A percentile compares a stretch with the other conserved stretches of the same genome.
phyloP scores from a whole-genome alignment of 2,329 filamentous ascomycete species.

The Alternaria gansuensis region DNA sequence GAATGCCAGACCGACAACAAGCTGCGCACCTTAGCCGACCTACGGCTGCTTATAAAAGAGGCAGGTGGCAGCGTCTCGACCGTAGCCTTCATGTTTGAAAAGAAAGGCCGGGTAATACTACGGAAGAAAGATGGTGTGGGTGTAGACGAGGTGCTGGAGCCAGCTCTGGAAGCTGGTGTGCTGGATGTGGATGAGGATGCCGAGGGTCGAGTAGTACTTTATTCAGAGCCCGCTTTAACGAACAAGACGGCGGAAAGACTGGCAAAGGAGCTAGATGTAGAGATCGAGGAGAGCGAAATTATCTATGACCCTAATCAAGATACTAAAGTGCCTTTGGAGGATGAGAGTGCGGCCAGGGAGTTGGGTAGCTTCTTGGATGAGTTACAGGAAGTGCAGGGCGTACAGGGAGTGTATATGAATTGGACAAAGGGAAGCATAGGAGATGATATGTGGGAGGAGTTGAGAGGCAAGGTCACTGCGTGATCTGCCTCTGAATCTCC shows the following conservation, averaged over 20 bases:
- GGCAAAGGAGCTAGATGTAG: conserved; percentile 69
- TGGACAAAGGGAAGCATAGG: conserved; percentile 53
- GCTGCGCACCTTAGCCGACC: conserved; percentile 74
- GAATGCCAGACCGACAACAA: conserved; percentile 88
- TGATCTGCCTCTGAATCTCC: conserved; percentile 27
- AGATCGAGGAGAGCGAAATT: conserved; percentile 79
- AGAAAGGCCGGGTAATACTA: conserved; percentile 78
- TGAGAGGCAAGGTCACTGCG: conserved; percentile 49
- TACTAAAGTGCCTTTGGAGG: conserved; percentile 71
- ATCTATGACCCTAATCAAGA: conserved; percentile 86
- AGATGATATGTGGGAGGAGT: conserved; percentile 52
- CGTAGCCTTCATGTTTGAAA: conserved; percentile 84
- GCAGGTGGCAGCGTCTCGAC: conserved; percentile 74
- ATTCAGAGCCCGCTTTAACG: conserved; percentile 72
- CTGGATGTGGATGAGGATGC: conserved; percentile 74
- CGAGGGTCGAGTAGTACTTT: conserved; percentile 75
- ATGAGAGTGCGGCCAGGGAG: conserved; percentile 63
- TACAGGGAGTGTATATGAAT: conserved; percentile 84
- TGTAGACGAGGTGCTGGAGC: conserved; percentile 78
- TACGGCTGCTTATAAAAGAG: conserved; percentile 76
- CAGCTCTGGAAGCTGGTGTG: conserved; percentile 84
- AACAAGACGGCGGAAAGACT: conserved; percentile 71
- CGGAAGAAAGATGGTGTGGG: conserved; percentile 64
- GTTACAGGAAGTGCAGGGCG: conserved; percentile 75
- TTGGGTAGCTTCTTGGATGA: conserved; percentile 68